phyloP scores from a whole-genome alignment of 2,329 filamentous ascomycete genomes.

The Fusarium sp. region DNA sequence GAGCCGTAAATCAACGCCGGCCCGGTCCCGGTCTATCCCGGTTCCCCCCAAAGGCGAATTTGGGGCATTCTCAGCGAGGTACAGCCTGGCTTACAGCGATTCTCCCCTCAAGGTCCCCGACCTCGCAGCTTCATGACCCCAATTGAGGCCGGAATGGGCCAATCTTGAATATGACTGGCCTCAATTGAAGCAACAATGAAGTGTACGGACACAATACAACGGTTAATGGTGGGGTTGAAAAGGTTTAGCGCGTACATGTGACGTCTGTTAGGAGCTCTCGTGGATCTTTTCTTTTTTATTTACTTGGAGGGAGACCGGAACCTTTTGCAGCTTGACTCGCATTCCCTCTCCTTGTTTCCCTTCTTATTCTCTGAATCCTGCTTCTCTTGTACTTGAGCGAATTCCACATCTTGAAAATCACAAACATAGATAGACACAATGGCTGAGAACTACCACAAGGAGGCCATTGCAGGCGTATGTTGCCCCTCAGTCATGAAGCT shows the following conservation, averaged over 20 bases:
- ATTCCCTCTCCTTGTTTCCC: conserved; percentile 2
- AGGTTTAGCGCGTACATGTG: conserved; percentile 43
- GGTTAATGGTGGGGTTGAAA: conserved; percentile 35
- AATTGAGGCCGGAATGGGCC: conserved; percentile 21
- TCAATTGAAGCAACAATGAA: conserved; percentile 8
- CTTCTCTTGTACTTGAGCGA: conserved; percentile 16
- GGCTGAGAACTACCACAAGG: conserved; percentile 49
- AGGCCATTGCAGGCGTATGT: conserved; percentile 47
- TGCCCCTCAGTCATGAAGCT: conserved; percentile 40
- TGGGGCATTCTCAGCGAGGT: conserved; percentile 12
- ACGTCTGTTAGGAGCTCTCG: conserved; percentile 40
- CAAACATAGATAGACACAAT: conserved; percentile 34
- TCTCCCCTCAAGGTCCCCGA: conserved; percentile 25
- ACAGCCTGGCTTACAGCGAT: conserved; percentile 4
- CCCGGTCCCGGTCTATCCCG: conserved; percentile 43
- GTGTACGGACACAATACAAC: conserved; percentile 15
- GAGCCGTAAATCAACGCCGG: conserved; percentile 18
- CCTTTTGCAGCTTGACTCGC: neutral
- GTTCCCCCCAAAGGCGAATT: conserved; percentile 31
- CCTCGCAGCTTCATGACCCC: conserved; percentile 29
- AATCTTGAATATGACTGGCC: conserved; percentile 13
- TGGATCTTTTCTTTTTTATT: conserved; percentile 33
- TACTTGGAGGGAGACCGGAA: conserved; percentile 24
- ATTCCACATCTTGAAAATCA: conserved; percentile 14
- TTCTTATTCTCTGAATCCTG: conserved; percentile 1